Conservation (phyloP, 2,329 filamentous ascomycete genomes). For the Exophiala sideris region DNA sequence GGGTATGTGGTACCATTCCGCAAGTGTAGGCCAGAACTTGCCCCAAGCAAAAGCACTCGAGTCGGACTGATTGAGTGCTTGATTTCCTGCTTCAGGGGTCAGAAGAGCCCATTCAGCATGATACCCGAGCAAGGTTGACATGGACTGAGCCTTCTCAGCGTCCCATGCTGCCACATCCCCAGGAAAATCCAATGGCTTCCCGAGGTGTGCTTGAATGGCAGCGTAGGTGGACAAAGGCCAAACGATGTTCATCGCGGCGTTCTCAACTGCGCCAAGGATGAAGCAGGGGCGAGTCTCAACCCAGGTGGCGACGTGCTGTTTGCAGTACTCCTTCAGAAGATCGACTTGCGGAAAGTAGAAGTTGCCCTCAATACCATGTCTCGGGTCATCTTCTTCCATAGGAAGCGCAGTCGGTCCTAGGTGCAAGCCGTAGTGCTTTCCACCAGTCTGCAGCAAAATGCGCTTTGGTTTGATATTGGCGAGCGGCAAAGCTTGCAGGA, state of each 20-base stretch:
- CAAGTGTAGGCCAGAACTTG: conserved; percentile 47
- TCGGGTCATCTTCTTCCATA: conserved; percentile 44
- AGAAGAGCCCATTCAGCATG: conserved; percentile 51
- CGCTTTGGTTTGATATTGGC: conserved; percentile 44
- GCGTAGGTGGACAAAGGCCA: conserved; percentile 50
- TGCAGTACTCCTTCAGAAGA: conserved; percentile 42
- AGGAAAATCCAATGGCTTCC: conserved; percentile 42
- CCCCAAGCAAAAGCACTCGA: conserved; percentile 46
- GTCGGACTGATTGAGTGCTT: conserved; percentile 51
- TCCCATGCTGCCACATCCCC: conserved; percentile 46
- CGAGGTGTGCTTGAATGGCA: conserved; percentile 42
- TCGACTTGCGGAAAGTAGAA: conserved; percentile 58
- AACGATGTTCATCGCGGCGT: conserved; percentile 49
- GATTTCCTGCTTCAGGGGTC: conserved; percentile 36
- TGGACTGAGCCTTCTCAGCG: conserved; percentile 28
- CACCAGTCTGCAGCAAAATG: conserved; percentile 50
- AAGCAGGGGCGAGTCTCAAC: conserved; percentile 47
- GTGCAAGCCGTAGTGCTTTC: conserved; percentile 53
- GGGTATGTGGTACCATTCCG: conserved; percentile 41
- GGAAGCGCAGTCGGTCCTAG: conserved; percentile 44
- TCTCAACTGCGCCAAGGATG: conserved; percentile 49
- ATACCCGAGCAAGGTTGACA: conserved; percentile 47
- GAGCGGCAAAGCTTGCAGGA: conserved; percentile 43
- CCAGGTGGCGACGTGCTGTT: conserved; percentile 36
- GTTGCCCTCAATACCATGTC: conserved; percentile 46